These are phyloP conservation scores for Stephania yunnanensis DNA, from an alignment of 164 flowering plant species.

Conservation along the genomic window DNA sequence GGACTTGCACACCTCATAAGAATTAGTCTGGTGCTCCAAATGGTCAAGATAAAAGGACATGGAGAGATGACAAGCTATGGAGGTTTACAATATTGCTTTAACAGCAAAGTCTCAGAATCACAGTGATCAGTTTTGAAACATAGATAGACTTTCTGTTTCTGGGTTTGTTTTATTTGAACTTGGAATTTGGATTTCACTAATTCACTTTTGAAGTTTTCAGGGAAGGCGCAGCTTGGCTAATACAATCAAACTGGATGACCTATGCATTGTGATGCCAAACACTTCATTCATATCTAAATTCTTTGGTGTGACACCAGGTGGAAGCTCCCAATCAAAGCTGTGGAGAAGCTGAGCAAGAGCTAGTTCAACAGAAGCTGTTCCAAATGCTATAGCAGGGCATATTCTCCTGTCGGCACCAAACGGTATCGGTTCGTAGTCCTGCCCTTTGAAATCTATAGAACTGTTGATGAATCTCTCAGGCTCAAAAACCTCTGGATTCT, in stretches of 20 bases:
- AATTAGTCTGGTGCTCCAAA: no score
- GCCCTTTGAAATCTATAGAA: conserved; percentile 38
- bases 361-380: conserved; percentile 33
- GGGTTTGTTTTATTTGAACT: background rate
- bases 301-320: conserved; percentile 24
- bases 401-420: conserved; percentile 51
- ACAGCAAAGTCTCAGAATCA: background rate
- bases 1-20: no score
- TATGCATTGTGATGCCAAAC: conserved; percentile 46
- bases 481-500: conserved; percentile 34
- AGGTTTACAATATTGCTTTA: background rate
- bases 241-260: conserved; percentile 21
- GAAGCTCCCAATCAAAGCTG: conserved; percentile 53
- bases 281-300: conserved; percentile 44
- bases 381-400: conserved; percentile 48
- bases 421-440: conserved; percentile 40
- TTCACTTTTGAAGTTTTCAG: background rate
- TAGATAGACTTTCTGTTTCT: background rate
- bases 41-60: no score
- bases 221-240: conserved; percentile 30
- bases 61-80: no score
- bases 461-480: conserved; percentile 51
- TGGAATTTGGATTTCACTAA: background rate
- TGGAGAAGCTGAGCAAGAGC: conserved; percentile 50
- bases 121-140: background rate